Evolutionary conservation across 2,329 filamentous ascomycete genomes (phyloP).

Genomic region (Sclerotiophoma versabilis): DNA sequence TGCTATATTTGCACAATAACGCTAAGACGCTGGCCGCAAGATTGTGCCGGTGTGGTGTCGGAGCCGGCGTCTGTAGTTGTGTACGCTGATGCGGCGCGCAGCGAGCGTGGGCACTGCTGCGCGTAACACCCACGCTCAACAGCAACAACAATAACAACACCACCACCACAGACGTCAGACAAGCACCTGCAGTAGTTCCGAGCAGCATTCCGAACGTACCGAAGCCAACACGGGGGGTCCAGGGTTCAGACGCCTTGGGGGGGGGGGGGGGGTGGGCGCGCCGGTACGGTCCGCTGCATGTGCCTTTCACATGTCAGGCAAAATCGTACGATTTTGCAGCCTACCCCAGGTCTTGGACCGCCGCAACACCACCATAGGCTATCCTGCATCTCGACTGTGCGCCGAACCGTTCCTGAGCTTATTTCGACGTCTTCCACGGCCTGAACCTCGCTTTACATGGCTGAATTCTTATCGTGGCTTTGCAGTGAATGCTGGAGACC

Average conservation of each 20-base stretch:
- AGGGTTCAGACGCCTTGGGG: slow-evolving; percentile 17
- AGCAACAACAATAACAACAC: too few species aligned
- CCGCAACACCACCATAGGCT: slow-evolving; percentile 10
- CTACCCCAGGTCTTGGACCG: slow-evolving; percentile 22
- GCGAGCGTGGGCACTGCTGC: neutral
- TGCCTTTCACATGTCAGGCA: slow-evolving; percentile 30
- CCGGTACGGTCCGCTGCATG: slow-evolving; percentile 31
- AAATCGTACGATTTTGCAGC: slow-evolving; percentile 41
- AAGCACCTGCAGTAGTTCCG: slow-evolving; percentile 10
- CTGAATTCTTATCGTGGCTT: neutral
- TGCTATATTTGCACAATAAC: slow-evolving; percentile 8
- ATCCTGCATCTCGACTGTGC: slow-evolving; percentile 10
- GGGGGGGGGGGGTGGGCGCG: neutral
- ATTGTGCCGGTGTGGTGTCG: neutral
- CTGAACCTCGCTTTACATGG: neutral
- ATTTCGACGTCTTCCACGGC: slow-evolving; percentile 8
- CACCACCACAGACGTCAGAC: slow-evolving; percentile 9
- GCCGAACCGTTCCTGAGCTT: slow-evolving; percentile 14
- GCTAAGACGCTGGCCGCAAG: slow-evolving; percentile 1
- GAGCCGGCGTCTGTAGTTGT: neutral
- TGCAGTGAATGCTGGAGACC: neutral
- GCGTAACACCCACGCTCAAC: slow-evolving; percentile 2
- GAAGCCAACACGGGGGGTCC: slow-evolving; percentile 16
- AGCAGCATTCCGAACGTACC: slow-evolving; percentile 19
- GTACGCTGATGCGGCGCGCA: neutral